Base-by-base conservation (phyloP, 768 basidiomycete genomes). In the Hypsizygus marmoreus region DNA sequence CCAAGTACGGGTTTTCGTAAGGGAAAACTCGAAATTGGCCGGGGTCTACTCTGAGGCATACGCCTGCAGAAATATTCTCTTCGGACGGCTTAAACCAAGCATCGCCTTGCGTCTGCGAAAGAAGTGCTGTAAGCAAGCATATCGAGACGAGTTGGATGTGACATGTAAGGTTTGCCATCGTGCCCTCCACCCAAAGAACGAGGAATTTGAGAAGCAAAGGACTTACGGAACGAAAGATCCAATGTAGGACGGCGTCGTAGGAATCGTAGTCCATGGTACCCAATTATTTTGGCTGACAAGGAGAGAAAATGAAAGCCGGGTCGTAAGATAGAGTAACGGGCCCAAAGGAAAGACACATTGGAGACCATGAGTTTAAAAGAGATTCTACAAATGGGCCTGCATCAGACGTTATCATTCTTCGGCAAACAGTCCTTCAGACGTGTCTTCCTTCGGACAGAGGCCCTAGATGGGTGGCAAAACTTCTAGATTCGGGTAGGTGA, bases 1-100 rank as follows among this genome's bases (percentile, higher is more conserved):
- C 82, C 26, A 94, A 75, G 57, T 75, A 84, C n/a, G 73, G 75
- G 61, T 91, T 91, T 62, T 92, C 87, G 55, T 91, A 91, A 5
- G 91, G 91, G 59, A 91, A 94, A 28, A 88, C 81, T 22, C 91
- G 80, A 64, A 87, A 91, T 44, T 78, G 74, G 30, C 82, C 82
- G 9, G 79, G 71, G 40, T 82, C 77, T 17, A 88, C 78, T 32
- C 88, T 76, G 16, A 91, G 65, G 58, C 86, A 90, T 51, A 91
- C 87, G 36, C 88, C 88, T 0, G 84, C 85, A 47, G 86, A 81
- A 40, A 89, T 70, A 58, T 88, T 90, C 65, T 91, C 88, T 56
- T 88, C 85, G 0, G 87, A 80, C 3, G 88, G 88, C 57, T 89
- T 91, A 66, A 91, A 90, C 88, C 88, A 91, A 6, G 88, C 84